Percentiles rank a stretch among this genome's conserved stretches.
Conservation (phyloP, 176 grass and related monocot genomes). For the Rhynchospora tenuis region DNA sequence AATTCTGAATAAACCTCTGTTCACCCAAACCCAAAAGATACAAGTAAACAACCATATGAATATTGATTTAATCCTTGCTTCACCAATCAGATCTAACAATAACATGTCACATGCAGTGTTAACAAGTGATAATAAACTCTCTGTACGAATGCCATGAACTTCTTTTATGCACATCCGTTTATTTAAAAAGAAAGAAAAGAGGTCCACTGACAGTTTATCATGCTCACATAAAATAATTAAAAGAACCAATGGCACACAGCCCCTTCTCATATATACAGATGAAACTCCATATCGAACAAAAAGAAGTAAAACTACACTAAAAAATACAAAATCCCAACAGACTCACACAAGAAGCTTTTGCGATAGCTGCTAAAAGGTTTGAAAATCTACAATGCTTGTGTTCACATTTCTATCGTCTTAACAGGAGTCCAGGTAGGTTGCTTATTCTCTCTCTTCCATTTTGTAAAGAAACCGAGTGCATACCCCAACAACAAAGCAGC, state of each 20-base stretch:
- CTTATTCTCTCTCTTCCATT: slow-evolving; percentile 39
- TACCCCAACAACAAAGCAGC: slow-evolving; percentile 49
- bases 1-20: background rate
- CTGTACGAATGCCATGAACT: background rate
- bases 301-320: background rate
- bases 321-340: background rate
- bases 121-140: background rate
- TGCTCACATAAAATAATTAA: background rate
- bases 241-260: background rate
- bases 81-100: background rate
- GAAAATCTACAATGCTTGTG: background rate
- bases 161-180: background rate
- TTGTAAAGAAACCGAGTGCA: slow-evolving; percentile 43
- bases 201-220: background rate
- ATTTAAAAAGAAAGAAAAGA: background rate
- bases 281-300: background rate
- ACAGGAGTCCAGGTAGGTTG: slow-evolving; percentile 62
- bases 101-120: background rate
- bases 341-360: background rate
- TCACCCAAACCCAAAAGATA: background rate
- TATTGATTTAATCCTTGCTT: background rate
- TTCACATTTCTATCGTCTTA: slow-evolving; percentile 55
- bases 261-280: slow-evolving; percentile 1
- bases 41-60: background rate
- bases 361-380: too few species aligned